Base-by-base conservation (phyloP, 495 filamentous ascomycete genomes). In the Penicillium nucicola region DNA sequence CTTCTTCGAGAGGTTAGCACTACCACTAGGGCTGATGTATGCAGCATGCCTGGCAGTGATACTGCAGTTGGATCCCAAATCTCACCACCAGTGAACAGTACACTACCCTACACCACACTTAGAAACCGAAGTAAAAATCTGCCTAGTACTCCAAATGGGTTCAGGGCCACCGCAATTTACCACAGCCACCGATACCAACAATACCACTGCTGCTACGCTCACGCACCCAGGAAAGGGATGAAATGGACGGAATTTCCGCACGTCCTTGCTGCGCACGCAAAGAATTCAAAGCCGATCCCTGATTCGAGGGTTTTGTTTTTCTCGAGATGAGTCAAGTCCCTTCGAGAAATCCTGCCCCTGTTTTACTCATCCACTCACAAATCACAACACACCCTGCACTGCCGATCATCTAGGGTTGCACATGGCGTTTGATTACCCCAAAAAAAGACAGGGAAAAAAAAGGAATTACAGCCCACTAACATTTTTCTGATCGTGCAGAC, bases 221-320 rank as follows among this genome's bases (percentile, higher is more conserved):
- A 63, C 60, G 60, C 60, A 63, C 60, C 57, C 56, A 60, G 40
- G 31, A 43, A 52, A 64, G 61, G 61, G 57, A 58, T 64, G 39
- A 49, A 42, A 48, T 32, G 14, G 42, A 35, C 6, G 45, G 35
- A 39, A 48, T 37, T 36, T 50, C 45, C 38, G 30, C 48, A n/a
- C 41, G 42, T 63, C 60, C 60, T 60, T 63, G 52, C 60, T 39
- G 60, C 40, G 42, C 51, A 42, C 40, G 41, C 34, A 41, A 42
- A 44, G 48, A 57, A 63, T 60, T 53, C 53, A 51, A 60, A 45
- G 45, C 13, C 43, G 33, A 48, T 40, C 57, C 43, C 47, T 45
- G 53, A 60, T 48, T 61, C 57, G 54, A 61, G 51, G 51, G 45
- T 14, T 50, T 47, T 15, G 39, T 15, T 46, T 36, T 47, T 33